Evolutionary conservation across 2,329 filamentous ascomycete species (phyloP).

Genomic region (Beauveria pseudobassiana): DNA sequence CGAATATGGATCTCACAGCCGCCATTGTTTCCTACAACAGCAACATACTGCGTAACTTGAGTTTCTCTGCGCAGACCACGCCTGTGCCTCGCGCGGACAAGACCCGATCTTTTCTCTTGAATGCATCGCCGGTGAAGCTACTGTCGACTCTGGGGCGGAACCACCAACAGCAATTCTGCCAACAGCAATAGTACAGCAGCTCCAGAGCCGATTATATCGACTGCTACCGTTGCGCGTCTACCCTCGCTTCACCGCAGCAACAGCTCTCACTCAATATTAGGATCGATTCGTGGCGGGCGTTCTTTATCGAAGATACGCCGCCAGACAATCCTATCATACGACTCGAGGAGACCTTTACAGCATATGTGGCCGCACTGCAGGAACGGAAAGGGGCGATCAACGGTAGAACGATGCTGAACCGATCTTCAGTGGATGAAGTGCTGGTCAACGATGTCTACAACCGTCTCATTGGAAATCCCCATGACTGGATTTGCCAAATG

Average conservation of each 20-base stretch:
- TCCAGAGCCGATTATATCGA: constrained; percentile 14
- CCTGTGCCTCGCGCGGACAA: constrained; percentile 49
- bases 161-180: constrained; percentile 46
- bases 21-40: constrained; percentile 71
- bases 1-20: constrained; percentile 56
- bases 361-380: constrained; percentile 75
- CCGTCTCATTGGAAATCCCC: constrained; percentile 73
- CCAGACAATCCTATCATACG: constrained; percentile 61
- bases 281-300: constrained; percentile 40
- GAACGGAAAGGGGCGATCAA: constrained; percentile 82
- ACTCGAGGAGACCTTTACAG: constrained; percentile 77
- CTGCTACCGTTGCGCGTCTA: constrained; percentile 32
- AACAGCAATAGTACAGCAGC: constrained; percentile 38
- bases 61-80: constrained; percentile 38
- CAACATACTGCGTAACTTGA: constrained; percentile 65
- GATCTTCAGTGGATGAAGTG: constrained; percentile 65
- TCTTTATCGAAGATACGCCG: constrained; percentile 36
- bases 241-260: constrained; percentile 35
- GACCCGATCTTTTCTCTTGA: constrained; percentile 58
- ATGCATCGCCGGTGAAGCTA: constrained; percentile 83
- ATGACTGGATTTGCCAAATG: constrained; percentile 68
- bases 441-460: constrained; percentile 88
- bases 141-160: constrained; percentile 68
- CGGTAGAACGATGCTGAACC: constrained; percentile 65
- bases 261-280: constrained; percentile 47